phyloP scores from a whole-genome alignment of 441 rosid species.

The Rhodomyrtus psidioides region DNA sequence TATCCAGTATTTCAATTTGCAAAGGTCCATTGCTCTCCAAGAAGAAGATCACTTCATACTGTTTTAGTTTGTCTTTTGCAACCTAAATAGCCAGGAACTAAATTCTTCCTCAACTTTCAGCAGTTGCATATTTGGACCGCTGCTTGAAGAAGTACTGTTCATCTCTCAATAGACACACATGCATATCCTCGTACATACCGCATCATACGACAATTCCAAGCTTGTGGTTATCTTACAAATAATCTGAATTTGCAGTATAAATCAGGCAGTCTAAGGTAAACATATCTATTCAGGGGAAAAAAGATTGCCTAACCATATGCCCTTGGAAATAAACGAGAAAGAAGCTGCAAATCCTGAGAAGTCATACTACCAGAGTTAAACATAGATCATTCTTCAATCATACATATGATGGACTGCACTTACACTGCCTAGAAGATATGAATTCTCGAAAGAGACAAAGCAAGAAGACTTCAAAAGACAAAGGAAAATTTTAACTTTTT shows the following conservation, averaged over 20 bases:
- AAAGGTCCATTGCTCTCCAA: neutral
- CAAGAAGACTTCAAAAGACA: neutral
- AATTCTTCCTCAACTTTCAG: neutral
- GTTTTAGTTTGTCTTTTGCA: neutral
- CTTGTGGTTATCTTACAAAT: neutral
- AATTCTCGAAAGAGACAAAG: neutral
- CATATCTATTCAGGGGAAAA: neutral
- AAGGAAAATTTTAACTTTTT: neutral
- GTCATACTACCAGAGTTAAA: neutral
- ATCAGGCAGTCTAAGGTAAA: neutral
- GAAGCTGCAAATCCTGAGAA: neutral
- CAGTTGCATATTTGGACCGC: neutral
- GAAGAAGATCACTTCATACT: neutral
- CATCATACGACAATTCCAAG: neutral
- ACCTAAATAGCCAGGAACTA: neutral
- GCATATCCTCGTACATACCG: neutral
- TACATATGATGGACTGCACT: neutral
- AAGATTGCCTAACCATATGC: neutral
- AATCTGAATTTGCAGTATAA: neutral
- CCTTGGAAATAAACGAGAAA: neutral
- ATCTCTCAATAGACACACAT: neutral
- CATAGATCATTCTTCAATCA: neutral
- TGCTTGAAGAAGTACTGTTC: neutral
- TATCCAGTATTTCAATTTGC: neutral
- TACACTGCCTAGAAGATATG: neutral